Conservation (phyloP, 139 green algal species). For the Ettlia oleoabundans region DNA sequence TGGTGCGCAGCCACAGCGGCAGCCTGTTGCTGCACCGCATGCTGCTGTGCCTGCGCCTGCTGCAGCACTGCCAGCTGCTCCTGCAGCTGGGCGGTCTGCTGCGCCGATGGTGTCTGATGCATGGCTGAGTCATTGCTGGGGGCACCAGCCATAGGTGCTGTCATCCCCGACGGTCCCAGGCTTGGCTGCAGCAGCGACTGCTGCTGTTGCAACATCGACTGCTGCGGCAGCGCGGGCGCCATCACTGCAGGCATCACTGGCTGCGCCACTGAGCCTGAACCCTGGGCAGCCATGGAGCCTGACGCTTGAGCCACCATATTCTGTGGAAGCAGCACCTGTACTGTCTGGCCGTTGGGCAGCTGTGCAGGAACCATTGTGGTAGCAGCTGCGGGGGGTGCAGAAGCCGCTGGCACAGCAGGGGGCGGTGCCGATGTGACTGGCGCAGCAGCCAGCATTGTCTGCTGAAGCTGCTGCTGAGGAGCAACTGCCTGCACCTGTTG, state of each 20-base stretch:
- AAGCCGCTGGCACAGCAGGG: too few relatives aligned
- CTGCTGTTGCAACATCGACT: conserved; percentile 25
- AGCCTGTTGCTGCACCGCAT: conserved; percentile 3
- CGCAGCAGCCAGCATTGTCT: not conserved
- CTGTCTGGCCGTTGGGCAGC: conserved; percentile 35
- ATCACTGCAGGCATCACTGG: not conserved
- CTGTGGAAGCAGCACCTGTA: not conserved
- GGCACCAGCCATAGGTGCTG: not conserved
- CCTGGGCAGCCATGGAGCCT: not conserved
- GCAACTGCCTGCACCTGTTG: not conserved
- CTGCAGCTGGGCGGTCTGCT: conserved; percentile 21
- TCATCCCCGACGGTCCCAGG: not conserved
- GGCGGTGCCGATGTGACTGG: not conserved
- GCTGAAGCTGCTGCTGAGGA: conserved; percentile 3
- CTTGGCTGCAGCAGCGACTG: conserved; percentile 22
- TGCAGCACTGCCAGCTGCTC: conserved; percentile 21
- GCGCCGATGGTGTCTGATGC: not conserved
- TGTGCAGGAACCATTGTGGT: conserved; percentile 2
- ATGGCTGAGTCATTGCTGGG: not conserved
- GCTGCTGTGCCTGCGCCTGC: conserved; percentile 8
- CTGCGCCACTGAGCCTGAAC: not conserved
- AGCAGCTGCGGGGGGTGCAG: too few relatives aligned
- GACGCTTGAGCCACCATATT: not conserved
- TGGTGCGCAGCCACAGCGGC: conserved; percentile 25
- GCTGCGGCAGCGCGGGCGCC: not conserved